phyloP scores from a whole-genome alignment of 139 green algal genomes.

The Asterochloris sp. region DNA sequence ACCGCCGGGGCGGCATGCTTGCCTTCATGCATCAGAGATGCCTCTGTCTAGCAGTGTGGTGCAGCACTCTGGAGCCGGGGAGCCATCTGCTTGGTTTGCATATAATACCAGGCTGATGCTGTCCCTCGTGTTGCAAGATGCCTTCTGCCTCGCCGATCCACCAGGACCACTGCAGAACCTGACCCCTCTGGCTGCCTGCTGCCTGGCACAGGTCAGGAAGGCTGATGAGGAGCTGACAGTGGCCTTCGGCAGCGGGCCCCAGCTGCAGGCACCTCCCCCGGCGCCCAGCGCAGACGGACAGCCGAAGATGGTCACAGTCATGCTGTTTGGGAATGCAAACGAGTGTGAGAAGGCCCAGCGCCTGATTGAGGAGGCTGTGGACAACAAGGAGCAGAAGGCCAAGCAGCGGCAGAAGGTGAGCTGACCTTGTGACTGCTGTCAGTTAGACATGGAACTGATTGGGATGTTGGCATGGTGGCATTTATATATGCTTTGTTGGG shows the following conservation, averaged over 20 bases:
- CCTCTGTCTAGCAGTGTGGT: not conserved
- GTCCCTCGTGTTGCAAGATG: too few species aligned
- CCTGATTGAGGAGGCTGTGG: slow-evolving; percentile 68
- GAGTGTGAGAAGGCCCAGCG: slow-evolving; percentile 48
- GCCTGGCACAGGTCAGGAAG: slow-evolving; percentile 61
- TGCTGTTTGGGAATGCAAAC: slow-evolving; percentile 74
- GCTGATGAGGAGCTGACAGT: slow-evolving; percentile 67
- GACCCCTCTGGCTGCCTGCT: too few species aligned
- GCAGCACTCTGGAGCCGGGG: not conserved
- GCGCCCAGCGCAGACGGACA: not conserved
- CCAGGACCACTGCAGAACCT: too few species aligned
- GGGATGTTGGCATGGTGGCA: too few species aligned
- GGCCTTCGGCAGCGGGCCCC: slow-evolving; percentile 59
- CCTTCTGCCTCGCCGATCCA: too few species aligned
- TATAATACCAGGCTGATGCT: not conserved
- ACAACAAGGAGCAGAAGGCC: slow-evolving; percentile 69
- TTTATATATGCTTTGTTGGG: too few species aligned
- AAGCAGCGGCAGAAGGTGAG: slow-evolving; percentile 69
- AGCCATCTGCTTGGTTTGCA: not conserved
- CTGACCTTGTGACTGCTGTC: too few species aligned
- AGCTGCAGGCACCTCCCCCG: not conserved
- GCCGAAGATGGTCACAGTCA: slow-evolving; percentile 59
- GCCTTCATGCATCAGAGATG: not conserved
- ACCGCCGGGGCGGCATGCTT: not conserved
- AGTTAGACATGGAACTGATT: too few species aligned